Evolutionary conservation across 371 early-diverging fungal genomes (phyloP), one percentile per base, ranked within the genome.

Genomic region (Apophysomyces ossiformis): DNA sequence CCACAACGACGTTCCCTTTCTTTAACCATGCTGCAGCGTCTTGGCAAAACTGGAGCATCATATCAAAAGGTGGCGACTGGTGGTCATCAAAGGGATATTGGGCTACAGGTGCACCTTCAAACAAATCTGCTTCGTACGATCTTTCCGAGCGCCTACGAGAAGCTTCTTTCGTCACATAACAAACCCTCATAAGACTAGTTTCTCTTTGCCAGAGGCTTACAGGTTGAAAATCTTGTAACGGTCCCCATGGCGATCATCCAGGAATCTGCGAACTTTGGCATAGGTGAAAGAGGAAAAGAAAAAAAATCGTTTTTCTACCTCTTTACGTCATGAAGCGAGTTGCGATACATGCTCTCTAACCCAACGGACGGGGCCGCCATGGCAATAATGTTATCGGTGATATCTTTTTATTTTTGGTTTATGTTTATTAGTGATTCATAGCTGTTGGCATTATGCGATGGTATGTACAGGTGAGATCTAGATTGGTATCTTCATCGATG

Each of bases 201-300:
- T 11, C 35, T 36, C 16, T 16, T 37, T 63, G 0, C 5, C 16
- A 8, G 38, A 9, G 5, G 56, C 84, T 78, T 83, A 87, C 85
- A 92, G 69, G 56, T 92, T 92, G 70, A 85, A 92, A 11, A 92
- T 85, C 68, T 89, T 89, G 76, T 90, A 92, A 41, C 83, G 71
- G 7, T 72, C 77, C 32, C 43, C 57, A 67, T 91, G 91, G 54
- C 70, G 77, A 26, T 47, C 65, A 46, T 90, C 88, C 12, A 91
- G 79, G 65, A 89, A 92, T 56, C 89, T 89, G 57, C 12, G 58
- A 60, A 26, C 2, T 26, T 26, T 26, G 26, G 32, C 32, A 58
- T 32, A 8, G 13, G 8, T 37, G 35, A 21, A 58, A 46, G 18
- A 8, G 5, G 18, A 41, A 58, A 2, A 39, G 18, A 21, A 13